A percentile compares a stretch with the other conserved stretches of the same genome.
Evolutionary conservation across 495 filamentous ascomycete genomes (phyloP).

Genomic region (Penicillium canescens): DNA sequence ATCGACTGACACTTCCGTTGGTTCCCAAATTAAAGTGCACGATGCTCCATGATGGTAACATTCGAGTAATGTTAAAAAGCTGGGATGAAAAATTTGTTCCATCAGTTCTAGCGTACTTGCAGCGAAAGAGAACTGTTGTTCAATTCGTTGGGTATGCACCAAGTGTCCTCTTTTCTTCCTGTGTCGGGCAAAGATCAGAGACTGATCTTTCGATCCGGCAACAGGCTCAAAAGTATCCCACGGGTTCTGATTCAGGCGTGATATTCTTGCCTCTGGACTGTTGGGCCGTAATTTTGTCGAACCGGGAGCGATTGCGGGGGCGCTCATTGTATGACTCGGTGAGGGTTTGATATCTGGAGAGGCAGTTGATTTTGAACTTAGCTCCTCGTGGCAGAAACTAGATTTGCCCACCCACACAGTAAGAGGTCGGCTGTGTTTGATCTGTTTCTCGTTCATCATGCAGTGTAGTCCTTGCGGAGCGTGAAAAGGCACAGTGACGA

Average conservation of each 20-base stretch:
- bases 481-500: no score
- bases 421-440: no score
- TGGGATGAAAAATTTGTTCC: slow-evolving; percentile 4
- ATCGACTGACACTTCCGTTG: slow-evolving; percentile 2
- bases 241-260: background rate
- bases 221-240: slow-evolving; percentile 2
- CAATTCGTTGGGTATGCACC: slow-evolving; percentile 3
- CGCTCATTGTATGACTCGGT: no score
- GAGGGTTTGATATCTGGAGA: no score
- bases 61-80: slow-evolving; percentile 2
- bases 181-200: slow-evolving; percentile 1
- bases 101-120: background rate
- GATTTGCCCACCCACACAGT: no score
- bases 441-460: no score
- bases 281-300: no score
- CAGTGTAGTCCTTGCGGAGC: no score
- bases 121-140: background rate
- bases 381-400: no score
- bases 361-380: no score
- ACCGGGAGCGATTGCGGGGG: no score
- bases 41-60: slow-evolving; percentile 1
- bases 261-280: no score
- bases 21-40: slow-evolving; percentile 4
- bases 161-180: background rate
- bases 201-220: background rate